Evolutionary conservation across 2,329 filamentous ascomycete genomes (phyloP).

Genomic region (Reticulascus tulasneorum): DNA sequence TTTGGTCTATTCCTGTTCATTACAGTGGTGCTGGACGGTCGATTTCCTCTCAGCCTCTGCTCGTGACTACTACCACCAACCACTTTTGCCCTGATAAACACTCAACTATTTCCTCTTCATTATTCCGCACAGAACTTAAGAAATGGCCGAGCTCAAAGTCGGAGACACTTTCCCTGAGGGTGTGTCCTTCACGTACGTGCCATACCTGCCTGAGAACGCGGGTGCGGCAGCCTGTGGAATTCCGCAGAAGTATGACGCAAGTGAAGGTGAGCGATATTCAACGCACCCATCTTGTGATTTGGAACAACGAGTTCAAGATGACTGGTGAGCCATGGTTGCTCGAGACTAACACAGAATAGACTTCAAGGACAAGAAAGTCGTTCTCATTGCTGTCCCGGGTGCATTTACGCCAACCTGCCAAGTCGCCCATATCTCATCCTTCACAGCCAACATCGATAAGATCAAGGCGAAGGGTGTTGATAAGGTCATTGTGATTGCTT

Average conservation of each 20-base stretch:
- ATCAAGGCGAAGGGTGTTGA: constrained; percentile 81
- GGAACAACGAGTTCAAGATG: too few relatives aligned
- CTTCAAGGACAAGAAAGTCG: constrained; percentile 53
- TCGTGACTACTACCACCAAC: not conserved
- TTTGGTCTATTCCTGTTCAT: too few relatives aligned
- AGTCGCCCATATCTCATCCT: constrained; percentile 74
- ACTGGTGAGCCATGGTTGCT: not conserved
- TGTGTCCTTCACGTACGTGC: constrained; percentile 80
- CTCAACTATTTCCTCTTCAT: constrained; percentile 5
- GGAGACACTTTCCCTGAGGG: constrained; percentile 81
- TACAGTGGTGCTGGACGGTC: too few relatives aligned
- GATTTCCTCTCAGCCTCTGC: not conserved
- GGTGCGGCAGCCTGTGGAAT: constrained; percentile 73
- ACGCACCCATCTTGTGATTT: not conserved
- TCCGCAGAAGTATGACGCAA: constrained; percentile 74
- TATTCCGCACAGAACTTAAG: not conserved
- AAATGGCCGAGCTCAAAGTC: constrained; percentile 65
- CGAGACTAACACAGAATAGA: constrained; percentile 40
- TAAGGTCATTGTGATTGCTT: constrained; percentile 74
- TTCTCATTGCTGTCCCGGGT: constrained; percentile 56
- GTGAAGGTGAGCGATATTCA: constrained; percentile 51
- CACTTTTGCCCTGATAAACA: too few relatives aligned
- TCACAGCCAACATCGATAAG: constrained; percentile 66
- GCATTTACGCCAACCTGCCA: constrained; percentile 89
- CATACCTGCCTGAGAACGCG: constrained; percentile 65